Evolutionary conservation across 768 basidiomycete species (phyloP).

Genomic region (Pleurotus tuber-regium): DNA sequence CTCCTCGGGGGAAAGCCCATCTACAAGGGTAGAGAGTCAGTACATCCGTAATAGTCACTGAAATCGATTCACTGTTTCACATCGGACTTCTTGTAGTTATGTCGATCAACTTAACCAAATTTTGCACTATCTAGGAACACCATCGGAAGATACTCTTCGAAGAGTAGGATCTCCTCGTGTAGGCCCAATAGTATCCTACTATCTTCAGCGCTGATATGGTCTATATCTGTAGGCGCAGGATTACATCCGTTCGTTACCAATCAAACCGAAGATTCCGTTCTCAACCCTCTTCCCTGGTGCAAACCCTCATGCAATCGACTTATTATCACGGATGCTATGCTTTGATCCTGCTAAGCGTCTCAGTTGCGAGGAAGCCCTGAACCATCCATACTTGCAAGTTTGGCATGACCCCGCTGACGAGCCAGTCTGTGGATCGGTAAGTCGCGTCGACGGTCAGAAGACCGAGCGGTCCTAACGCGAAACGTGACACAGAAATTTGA

Average conservation of each 20-base stretch:
- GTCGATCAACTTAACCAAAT: conserved; percentile 99
- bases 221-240: conserved; percentile 73
- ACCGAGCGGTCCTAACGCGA: background rate
- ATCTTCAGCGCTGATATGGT: conserved; percentile 5
- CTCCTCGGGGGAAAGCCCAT: conserved; percentile 91
- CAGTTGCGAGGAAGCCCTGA: conserved; percentile 92
- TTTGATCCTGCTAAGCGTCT: conserved; percentile 97
- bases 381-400: conserved; percentile 92
- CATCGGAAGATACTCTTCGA: conserved; percentile 92
- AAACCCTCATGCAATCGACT: conserved; percentile 91
- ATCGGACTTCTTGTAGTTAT: conserved; percentile 52
- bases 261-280: conserved; percentile 93
- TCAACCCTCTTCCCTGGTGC: conserved; percentile 90
- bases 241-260: conserved; percentile 96
- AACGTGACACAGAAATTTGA: conserved; percentile 71
- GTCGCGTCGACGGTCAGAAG: conserved; percentile 16
- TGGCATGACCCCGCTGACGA: conserved; percentile 99
- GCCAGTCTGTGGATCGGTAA: conserved; percentile 76
- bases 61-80: conserved; percentile 8
- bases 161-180: conserved; percentile 95
- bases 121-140: conserved; percentile 96
- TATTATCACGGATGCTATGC: conserved; percentile 86
- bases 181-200: conserved; percentile 22
- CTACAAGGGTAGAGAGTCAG: conserved; percentile 96
- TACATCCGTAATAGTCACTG: conserved; percentile 13